Evolutionary conservation across 2,329 filamentous ascomycete genomes (phyloP).

Genomic region (Diplocarpon mali): DNA sequence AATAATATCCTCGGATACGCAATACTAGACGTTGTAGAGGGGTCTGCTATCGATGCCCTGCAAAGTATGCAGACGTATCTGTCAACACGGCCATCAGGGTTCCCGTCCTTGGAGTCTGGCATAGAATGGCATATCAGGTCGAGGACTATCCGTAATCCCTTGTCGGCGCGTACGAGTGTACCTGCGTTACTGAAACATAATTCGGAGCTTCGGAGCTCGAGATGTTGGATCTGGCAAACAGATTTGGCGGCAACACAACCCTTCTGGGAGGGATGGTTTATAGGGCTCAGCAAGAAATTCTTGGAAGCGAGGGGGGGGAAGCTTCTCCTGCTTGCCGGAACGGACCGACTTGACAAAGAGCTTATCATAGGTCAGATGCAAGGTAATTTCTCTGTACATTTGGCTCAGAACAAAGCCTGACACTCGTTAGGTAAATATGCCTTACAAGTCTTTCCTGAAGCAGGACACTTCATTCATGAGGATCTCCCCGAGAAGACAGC

Average conservation of each 20-base stretch:
- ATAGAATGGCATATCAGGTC: constrained; percentile 93
- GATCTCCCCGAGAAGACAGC: constrained; percentile 88
- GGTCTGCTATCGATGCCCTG: constrained; percentile 88
- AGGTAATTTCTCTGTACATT: constrained; percentile 40
- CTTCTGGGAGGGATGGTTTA: constrained; percentile 93
- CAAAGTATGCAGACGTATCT: constrained; percentile 92
- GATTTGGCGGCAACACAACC: constrained; percentile 73
- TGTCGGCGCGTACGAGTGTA: constrained; percentile 79
- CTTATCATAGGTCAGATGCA: constrained; percentile 97
- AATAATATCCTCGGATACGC: constrained; percentile 68
- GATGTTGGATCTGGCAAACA: constrained; percentile 70
- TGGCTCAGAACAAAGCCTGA: not conserved
- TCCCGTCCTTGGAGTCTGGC: constrained; percentile 64
- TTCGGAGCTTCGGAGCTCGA: constrained; percentile 25
- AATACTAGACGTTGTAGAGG: constrained; percentile 91
- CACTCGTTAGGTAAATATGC: constrained; percentile 68
- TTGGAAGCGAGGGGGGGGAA: constrained; percentile 73
- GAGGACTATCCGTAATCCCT: constrained; percentile 71
- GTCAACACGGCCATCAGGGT: constrained; percentile 66
- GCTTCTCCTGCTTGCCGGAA: constrained; percentile 73
- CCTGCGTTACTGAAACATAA: constrained; percentile 59
- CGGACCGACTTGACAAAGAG: constrained; percentile 82
- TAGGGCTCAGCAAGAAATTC: constrained; percentile 80
- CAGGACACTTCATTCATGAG: constrained; percentile 94
- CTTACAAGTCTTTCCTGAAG: constrained; percentile 85